Conservation (phyloP, 2,329 filamentous ascomycete genomes). For the Emydomyces testavorans region DNA sequence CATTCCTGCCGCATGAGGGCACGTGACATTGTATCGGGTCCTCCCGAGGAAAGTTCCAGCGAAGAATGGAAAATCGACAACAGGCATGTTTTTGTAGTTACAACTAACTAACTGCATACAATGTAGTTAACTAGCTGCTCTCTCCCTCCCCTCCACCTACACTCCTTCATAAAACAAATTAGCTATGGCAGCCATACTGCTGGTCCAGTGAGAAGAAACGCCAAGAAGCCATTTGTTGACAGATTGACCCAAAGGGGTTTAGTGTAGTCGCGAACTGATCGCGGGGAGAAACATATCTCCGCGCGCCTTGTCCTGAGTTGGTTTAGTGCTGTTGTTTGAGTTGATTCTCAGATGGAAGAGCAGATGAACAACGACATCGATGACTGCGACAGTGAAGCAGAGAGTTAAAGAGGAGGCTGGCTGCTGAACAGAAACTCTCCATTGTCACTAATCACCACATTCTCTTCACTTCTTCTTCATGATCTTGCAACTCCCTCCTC, state of each 20-base stretch:
- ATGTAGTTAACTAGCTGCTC: too few species aligned
- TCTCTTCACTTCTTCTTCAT: not conserved
- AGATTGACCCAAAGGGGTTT: conserved; percentile 3
- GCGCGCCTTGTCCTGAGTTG: not conserved
- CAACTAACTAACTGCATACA: too few species aligned
- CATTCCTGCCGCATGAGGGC: not conserved
- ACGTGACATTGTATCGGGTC: not conserved
- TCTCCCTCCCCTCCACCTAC: too few species aligned
- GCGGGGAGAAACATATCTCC: conserved; percentile 1
- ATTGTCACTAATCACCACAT: not conserved
- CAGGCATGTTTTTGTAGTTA: too few species aligned
- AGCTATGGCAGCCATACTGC: too few species aligned
- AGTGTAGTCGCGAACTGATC: conserved; percentile 6
- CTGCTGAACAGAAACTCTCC: not conserved
- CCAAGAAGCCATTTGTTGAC: conserved; percentile 11
- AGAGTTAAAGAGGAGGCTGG: not conserved
- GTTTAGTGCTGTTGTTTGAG: not conserved
- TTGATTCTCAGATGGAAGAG: not conserved
- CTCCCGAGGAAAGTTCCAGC: too few species aligned
- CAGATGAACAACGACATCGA: not conserved
- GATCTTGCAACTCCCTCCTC: not conserved
- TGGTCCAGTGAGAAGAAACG: too few species aligned
- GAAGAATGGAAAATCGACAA: too few species aligned
- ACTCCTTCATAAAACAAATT: too few species aligned
- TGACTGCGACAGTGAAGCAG: not conserved